These are phyloP conservation scores for Pseudocercospora vitis DNA, from an alignment of 2,329 filamentous ascomycete species.

Conservation along the genomic window DNA sequence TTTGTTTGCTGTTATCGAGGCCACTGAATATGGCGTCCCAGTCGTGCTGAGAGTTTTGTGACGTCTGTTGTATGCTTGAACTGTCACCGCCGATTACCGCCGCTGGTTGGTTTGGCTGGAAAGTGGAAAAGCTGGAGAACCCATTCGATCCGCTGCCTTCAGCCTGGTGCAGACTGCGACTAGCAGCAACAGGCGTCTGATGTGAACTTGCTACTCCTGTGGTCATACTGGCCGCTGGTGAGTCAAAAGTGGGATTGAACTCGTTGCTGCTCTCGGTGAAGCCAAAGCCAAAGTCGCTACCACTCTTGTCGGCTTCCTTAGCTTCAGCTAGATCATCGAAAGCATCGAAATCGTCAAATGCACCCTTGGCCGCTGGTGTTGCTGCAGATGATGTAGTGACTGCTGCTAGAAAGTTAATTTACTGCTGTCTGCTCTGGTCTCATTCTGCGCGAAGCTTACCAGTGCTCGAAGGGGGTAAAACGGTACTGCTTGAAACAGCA, in stretches of 20 bases:
- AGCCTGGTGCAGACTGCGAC: constrained; percentile 22
- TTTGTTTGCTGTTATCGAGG: constrained; percentile 56
- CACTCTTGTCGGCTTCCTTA: constrained; percentile 69
- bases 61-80: constrained; percentile 39
- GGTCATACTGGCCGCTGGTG: constrained; percentile 52
- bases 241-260: constrained; percentile 81
- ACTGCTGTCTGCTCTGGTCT: no score
- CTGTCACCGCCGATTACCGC: constrained; percentile 5
- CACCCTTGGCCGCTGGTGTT: constrained; percentile 45
- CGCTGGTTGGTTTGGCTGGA: constrained; percentile 22
- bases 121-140: constrained; percentile 33
- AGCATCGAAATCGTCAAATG: constrained; percentile 73
- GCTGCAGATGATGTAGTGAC: background rate
- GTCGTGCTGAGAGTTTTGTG: constrained; percentile 61
- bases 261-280: constrained; percentile 60
- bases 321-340: constrained; percentile 83
- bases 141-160: constrained; percentile 27
- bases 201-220: constrained; percentile 47
- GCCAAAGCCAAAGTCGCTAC: constrained; percentile 78
- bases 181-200: constrained; percentile 40
- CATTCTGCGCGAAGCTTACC: no score
- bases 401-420: background rate
- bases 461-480: constrained; percentile 8
- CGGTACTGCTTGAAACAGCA: constrained; percentile 12
- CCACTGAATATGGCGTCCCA: constrained; percentile 95